Percentiles rank a stretch among this genome's conserved stretches.
Conservation (phyloP, 139 green algal genomes). For the Yamagishiella unicocca region DNA sequence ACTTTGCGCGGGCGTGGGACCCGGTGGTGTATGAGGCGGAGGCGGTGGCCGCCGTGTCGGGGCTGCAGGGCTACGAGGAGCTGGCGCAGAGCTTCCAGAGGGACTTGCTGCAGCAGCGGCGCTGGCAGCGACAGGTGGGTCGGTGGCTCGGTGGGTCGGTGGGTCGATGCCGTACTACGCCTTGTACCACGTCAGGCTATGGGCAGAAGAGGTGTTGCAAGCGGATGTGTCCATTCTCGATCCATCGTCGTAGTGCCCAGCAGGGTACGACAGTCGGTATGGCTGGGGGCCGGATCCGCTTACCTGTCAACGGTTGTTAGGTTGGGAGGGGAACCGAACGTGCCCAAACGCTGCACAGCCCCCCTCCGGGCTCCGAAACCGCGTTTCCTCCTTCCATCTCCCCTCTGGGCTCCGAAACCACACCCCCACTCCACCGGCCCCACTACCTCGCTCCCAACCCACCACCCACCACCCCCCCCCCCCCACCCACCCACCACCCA, state of each 20-base stretch:
- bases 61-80: not conserved
- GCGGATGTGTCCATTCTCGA: too few species aligned
- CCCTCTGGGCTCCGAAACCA: too few species aligned
- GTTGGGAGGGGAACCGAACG: too few species aligned
- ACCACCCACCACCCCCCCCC: not conserved
- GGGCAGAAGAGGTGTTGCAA: too few species aligned
- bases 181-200: too few species aligned
- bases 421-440: too few species aligned
- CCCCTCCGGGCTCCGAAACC: not conserved
- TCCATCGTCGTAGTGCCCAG: too few species aligned
- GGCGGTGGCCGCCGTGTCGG: not conserved
- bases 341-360: not conserved
- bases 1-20: conserved; percentile 41
- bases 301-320: too few species aligned
- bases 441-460: not conserved
- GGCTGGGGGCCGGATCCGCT: too few species aligned
- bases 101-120: conserved; percentile 54
- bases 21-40: conserved; percentile 24
- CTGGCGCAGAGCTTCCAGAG: conserved; percentile 23
- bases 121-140: conserved; percentile 45
- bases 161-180: not conserved
- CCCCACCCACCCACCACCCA: not conserved
- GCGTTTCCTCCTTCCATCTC: too few species aligned
- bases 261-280: too few species aligned
- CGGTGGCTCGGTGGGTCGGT: not conserved